Evolutionary conservation across 805 yeast genomes (phyloP), one percentile per base, ranked within the genome.

Genomic region (Wickerhamomyces subpelliculosus): DNA sequence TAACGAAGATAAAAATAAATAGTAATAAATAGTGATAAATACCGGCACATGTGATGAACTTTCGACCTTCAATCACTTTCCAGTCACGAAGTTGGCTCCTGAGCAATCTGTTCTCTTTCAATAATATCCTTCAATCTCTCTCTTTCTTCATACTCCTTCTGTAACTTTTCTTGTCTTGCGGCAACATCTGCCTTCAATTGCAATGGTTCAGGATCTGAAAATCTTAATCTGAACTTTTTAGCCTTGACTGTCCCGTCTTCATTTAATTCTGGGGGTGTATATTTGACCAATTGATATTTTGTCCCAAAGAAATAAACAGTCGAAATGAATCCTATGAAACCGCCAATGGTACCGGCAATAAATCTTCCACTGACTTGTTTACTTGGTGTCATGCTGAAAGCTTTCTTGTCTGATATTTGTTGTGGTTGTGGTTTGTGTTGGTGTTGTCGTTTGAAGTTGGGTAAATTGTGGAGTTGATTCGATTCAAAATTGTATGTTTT

Each of bases 181-280:
- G 22, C 29, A 0, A 43, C 64, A 28, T 60, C 64, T 0, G 67
- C 64, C 31, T 61, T 68, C 40, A 67, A 46, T 34, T 64, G 61
- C 20, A 68, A 41, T 0, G 71, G 69, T 17, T 59, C 58, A 36
- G 62, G 60, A 27, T 62, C 64, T 21, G 59, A 52, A 36, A 63
- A 60, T 12, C 52, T 48, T 11, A 70, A 56, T 29, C 43, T 60
- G 37, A 68, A 54, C 8, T 65, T 61, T 27, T 46, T 45, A 29
- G 52, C 59, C 30, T 64, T 62, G 45, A 65, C 61, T 12, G 67
- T 60, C 0, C 68, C 67, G 31, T 65, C 52, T 32, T 58, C 60
- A 36, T 66, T 66, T 32, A 54, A 57, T 35, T 58, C 58, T 1
- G 70, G 62, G 20, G 73, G 72, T 12, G 59, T 47, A 38, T 57